A percentile compares a stretch with the other conserved stretches of the same genome.
phyloP scores from a whole-genome alignment of 169 alveolate species.

The Plasmodium vinckei region DNA sequence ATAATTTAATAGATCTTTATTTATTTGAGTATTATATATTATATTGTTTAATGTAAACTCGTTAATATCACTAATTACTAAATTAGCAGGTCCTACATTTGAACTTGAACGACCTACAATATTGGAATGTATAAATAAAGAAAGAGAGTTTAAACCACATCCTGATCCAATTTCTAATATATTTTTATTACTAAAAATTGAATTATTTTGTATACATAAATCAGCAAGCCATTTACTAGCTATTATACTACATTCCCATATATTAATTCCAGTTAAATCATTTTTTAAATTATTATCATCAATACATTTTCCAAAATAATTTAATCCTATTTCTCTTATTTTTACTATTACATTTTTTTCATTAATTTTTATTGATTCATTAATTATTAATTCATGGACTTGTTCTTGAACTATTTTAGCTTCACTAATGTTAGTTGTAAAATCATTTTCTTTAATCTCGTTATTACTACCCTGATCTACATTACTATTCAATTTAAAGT shows the following conservation, averaged over 20 bases:
- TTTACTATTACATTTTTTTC: slow-evolving; percentile 25
- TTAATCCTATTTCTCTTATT: slow-evolving; percentile 75
- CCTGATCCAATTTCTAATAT: slow-evolving; percentile 84
- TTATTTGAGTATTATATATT: slow-evolving; percentile 76
- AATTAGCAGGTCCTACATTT: neutral
- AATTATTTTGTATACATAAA: slow-evolving; percentile 26
- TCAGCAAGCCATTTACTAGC: slow-evolving; percentile 80
- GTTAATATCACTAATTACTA: slow-evolving; percentile 80
- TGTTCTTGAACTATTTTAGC: slow-evolving; percentile 64
- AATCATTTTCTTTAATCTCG: neutral
- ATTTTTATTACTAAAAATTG: slow-evolving; percentile 55
- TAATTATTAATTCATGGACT: slow-evolving; percentile 15
- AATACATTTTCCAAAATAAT: slow-evolving; percentile 70
- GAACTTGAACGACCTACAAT: neutral
- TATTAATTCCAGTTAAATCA: slow-evolving; percentile 81
- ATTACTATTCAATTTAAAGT: neutral
- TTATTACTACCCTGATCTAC: neutral
- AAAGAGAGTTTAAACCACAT: slow-evolving; percentile 79
- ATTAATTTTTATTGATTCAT: slow-evolving; percentile 6
- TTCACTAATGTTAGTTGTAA: slow-evolving; percentile 31
- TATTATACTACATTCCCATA: slow-evolving; percentile 83
- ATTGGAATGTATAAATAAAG: slow-evolving; percentile 69
- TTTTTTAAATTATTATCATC: slow-evolving; percentile 46
- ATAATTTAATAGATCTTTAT: slow-evolving; percentile 16
- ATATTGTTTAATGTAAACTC: slow-evolving; percentile 77